Evolutionary conservation across 768 basidiomycete genomes (phyloP).

Genomic region (Suillus weaverae): DNA sequence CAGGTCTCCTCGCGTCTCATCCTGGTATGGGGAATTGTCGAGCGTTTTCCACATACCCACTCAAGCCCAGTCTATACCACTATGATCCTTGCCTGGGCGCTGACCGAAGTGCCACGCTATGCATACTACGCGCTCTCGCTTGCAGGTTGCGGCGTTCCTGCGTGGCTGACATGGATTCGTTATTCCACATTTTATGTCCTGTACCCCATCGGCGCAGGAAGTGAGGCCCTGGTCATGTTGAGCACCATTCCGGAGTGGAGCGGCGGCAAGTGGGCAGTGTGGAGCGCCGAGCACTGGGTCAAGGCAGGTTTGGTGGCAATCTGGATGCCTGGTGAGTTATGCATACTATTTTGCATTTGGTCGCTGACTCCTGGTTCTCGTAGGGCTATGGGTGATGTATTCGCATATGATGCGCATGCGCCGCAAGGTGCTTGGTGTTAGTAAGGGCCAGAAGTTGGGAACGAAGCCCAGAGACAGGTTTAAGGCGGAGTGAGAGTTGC

Average conservation of each 20-base stretch:
- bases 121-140: conserved; percentile 77
- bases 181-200: conserved; percentile 93
- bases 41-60: conserved; percentile 46
- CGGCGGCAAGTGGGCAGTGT: conserved; percentile 40
- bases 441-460: conserved; percentile 33
- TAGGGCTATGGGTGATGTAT: conserved; percentile 56
- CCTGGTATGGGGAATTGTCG: conserved; percentile 79
- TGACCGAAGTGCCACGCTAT: conserved; percentile 92
- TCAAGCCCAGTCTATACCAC: conserved; percentile 78
- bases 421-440: conserved; percentile 48
- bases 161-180: conserved; percentile 71
- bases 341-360: background rate
- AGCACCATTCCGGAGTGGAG: conserved; percentile 65
- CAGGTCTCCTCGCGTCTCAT: conserved; percentile 83
- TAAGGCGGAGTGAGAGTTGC: conserved; percentile 18
- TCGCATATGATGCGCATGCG: conserved; percentile 61
- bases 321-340: conserved; percentile 85
- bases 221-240: conserved; percentile 84
- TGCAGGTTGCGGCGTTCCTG: conserved; percentile 48
- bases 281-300: conserved; percentile 57
- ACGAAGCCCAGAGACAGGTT: conserved; percentile 33
- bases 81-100: conserved; percentile 92
- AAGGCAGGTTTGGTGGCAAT: conserved; percentile 63
- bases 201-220: conserved; percentile 91
- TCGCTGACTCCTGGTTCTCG: background rate